Conservation (phyloP, 2,329 filamentous ascomycete species). For the Trichophyton equinum region DNA sequence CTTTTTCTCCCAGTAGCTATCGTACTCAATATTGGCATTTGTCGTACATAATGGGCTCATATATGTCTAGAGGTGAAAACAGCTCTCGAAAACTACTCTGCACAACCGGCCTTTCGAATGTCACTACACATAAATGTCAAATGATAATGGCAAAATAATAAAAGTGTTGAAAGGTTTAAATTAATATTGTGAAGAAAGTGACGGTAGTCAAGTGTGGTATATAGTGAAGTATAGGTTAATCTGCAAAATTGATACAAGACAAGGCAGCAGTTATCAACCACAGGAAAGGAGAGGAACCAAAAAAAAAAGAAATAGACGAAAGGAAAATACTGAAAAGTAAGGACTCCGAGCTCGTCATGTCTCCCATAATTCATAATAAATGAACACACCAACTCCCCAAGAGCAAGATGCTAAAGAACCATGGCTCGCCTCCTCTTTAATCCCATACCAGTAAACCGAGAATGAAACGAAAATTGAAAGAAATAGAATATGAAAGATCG, state of each 20-base stretch:
- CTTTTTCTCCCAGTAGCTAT: too few species aligned
- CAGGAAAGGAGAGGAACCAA: not conserved
- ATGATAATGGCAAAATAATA: not conserved
- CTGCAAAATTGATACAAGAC: not conserved
- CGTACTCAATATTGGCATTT: too few species aligned
- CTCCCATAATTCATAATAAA: not conserved
- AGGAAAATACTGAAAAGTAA: not conserved
- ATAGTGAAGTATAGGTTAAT: too few species aligned
- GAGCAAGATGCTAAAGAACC: not conserved
- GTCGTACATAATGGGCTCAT: too few species aligned
- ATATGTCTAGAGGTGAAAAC: too few species aligned
- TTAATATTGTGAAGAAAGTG: too few species aligned
- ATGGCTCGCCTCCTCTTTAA: not conserved
- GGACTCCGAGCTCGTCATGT: not conserved
- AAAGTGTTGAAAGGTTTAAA: too few species aligned
- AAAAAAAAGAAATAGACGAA: not conserved
- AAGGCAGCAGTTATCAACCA: not conserved
- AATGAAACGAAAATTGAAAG: not conserved
- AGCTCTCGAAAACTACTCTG: too few species aligned
- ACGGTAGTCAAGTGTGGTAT: too few species aligned
- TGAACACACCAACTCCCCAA: not conserved
- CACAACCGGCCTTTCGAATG: too few species aligned
- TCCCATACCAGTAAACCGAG: not conserved
- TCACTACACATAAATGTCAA: too few species aligned
- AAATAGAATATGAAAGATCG: not conserved